These are phyloP conservation scores for Platanthera zijinensis DNA, from an alignment of 106 monocot genomes.

Conservation along the genomic window DNA sequence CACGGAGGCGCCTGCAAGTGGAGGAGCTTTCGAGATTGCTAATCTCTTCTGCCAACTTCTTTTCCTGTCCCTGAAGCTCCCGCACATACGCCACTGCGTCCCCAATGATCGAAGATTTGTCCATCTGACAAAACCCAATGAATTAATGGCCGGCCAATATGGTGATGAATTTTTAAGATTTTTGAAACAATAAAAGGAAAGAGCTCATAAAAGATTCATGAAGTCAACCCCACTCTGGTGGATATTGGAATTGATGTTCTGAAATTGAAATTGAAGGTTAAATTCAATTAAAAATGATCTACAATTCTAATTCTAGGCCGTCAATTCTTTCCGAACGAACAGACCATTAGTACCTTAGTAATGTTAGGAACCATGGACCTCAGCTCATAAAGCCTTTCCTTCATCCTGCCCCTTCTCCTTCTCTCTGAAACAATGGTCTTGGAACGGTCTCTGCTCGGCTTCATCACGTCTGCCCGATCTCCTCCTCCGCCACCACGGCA, in stretches of 20 bases:
- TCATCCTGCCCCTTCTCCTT: slow-evolving; percentile 61
- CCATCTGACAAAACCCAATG: slow-evolving; percentile 38
- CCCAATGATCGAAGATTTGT: slow-evolving; percentile 70
- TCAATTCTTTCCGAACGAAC: too few species aligned
- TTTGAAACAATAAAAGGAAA: too few species aligned
- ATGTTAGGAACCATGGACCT: slow-evolving; percentile 80
- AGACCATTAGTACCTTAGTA: too few species aligned
- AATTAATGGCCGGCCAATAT: not conserved
- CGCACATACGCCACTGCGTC: slow-evolving; percentile 56
- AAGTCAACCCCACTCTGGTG: too few species aligned
- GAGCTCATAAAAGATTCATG: too few species aligned
- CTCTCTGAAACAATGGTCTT: slow-evolving; percentile 61
- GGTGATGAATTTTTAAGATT: too few species aligned
- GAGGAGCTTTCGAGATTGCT: slow-evolving; percentile 22
- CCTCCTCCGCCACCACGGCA: not conserved
- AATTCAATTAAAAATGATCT: not conserved
- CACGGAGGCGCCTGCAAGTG: not conserved
- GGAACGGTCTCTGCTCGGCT: slow-evolving; percentile 50
- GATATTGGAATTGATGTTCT: not conserved
- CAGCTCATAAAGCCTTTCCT: slow-evolving; percentile 74
- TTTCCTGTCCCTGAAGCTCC: slow-evolving; percentile 30
- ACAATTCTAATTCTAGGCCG: too few species aligned
- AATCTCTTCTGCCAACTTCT: slow-evolving; percentile 39
- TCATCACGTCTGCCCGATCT: not conserved
- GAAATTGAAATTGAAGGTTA: not conserved